Base-by-base conservation (phyloP, 768 basidiomycete species). In the Mycena filopes region DNA sequence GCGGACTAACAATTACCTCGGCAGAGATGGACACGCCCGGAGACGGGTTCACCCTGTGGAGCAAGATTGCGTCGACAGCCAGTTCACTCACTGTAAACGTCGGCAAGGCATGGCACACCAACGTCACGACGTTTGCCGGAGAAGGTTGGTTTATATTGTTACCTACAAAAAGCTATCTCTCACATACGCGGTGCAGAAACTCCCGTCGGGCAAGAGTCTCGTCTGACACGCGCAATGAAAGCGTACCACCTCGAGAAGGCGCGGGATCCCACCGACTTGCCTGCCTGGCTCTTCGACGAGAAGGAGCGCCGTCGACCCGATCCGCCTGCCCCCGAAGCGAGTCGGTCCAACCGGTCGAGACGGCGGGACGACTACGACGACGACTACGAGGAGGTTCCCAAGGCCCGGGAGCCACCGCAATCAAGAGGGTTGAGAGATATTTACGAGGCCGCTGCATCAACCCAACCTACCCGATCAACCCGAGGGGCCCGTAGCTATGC, bases 241-340 rank as follows among this genome's bases (percentile, higher is more conserved):
- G 84, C 86, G 1, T 91, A 90, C 72, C 86, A 91, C 69, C 81
- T 89, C 50, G 82, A 82, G 28, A 87, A 88, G 73, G 89, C 88
- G 23, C 81, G 81, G 26, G 78, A 82, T 40, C 85, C 83, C 12
- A 70, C 81, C 29, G 89, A 90, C 71, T 81, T 91, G 21, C 89
- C 90, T 12, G 76, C 80, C 10, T 91, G 89, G 90, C 80, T 92
- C 20, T 90, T 91, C 61, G 83, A 83, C 46, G 86, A 84, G 58
- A 80, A 76, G 43, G 89, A 90, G 70, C 83, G 86, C 45, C 80
- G 80, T 63, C 67, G 73, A 45, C 57, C 71, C 11, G 67, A 36
- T 15, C 36, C 63, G 56, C 50, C 60, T 9, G 63, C 60, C 56
- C 48, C 63, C 15, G 63, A 46, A 60, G 56, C 62, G 65, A 50